These are phyloP conservation scores for Cutaneotrichosporon cavernicola DNA, from an alignment of 1,284 basidiomycete genomes.

Conservation along the genomic window DNA sequence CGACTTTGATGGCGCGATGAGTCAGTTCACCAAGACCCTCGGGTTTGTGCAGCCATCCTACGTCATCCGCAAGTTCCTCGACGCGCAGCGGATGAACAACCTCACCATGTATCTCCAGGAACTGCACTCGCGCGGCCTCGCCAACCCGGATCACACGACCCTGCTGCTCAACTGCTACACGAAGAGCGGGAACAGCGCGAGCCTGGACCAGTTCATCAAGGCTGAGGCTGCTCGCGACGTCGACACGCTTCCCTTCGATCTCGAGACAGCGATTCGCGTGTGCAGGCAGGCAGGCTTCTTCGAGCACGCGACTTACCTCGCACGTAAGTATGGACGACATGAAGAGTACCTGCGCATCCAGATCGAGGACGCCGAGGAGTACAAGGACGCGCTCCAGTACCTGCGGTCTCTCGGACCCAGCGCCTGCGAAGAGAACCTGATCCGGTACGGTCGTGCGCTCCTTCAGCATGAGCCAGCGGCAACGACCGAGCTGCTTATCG, in stretches of 20 bases:
- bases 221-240: slow-evolving; percentile 62
- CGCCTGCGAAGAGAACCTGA: slow-evolving; percentile 71
- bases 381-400: slow-evolving; percentile 76
- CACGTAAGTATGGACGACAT: slow-evolving; percentile 83
- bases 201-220: slow-evolving; percentile 89
- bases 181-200: slow-evolving; percentile 85
- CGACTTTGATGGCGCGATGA: slow-evolving; percentile 90
- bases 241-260: slow-evolving; percentile 86
- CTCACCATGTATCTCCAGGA: slow-evolving; percentile 95
- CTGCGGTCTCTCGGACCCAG: slow-evolving; percentile 72
- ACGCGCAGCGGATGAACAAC: slow-evolving; percentile 91
- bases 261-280: slow-evolving; percentile 94
- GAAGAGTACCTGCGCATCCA: slow-evolving; percentile 92
- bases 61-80: slow-evolving; percentile 97
- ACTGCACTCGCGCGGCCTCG: slow-evolving; percentile 80
- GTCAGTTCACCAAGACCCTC: slow-evolving; percentile 86
- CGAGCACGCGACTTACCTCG: slow-evolving; percentile 90
- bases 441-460: slow-evolving; percentile 79
- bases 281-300: slow-evolving; percentile 96
- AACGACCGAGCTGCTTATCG: slow-evolving; percentile 86
- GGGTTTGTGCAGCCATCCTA: slow-evolving; percentile 89
- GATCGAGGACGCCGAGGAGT: slow-evolving; percentile 87
- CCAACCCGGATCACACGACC: slow-evolving; percentile 95
- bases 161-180: slow-evolving; percentile 94
- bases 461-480: slow-evolving; percentile 77